phyloP scores from a whole-genome alignment of 352 stramenopile species.

The Achlya hypogyna region DNA sequence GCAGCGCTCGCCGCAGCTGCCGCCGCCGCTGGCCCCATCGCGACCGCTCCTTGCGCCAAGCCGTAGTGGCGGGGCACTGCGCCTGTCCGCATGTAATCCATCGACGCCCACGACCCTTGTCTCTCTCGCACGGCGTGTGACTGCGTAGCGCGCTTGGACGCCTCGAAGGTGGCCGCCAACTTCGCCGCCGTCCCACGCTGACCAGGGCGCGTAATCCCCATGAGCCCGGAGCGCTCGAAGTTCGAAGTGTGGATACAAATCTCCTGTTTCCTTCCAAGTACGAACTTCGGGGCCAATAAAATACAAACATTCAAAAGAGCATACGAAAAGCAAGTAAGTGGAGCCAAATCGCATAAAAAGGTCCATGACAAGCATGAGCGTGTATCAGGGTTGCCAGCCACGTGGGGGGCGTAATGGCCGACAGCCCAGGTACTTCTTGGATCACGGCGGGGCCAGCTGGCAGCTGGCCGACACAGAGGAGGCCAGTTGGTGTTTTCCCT shows the following conservation, averaged over 20 bases:
- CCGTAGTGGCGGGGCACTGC: not conserved
- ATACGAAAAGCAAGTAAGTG: slow-evolving; percentile 3
- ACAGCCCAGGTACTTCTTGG: not conserved
- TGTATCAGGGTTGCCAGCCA: too few relatives aligned
- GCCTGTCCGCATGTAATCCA: not conserved
- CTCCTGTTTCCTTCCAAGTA: too few relatives aligned
- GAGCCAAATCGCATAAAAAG: not conserved
- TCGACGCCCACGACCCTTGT: not conserved
- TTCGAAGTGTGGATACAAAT: not conserved
- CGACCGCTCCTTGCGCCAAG: not conserved
- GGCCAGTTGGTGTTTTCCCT: slow-evolving; percentile 9
- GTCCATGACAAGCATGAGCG: not conserved
- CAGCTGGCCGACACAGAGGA: not conserved
- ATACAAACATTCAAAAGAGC: not conserved
- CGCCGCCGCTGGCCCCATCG: not conserved
- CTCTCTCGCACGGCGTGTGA: not conserved
- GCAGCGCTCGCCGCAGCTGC: not conserved
- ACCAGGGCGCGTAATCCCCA: not conserved
- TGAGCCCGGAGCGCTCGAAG: not conserved
- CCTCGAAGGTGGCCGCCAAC: not conserved
- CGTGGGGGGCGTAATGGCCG: not conserved
- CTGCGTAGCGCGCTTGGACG: too few relatives aligned
- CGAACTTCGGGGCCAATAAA: too few relatives aligned
- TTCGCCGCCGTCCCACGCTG: not conserved
- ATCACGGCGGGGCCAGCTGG: not conserved